phyloP scores from a whole-genome alignment of 2,329 filamentous ascomycete species.

The Monosporascus sp. region DNA sequence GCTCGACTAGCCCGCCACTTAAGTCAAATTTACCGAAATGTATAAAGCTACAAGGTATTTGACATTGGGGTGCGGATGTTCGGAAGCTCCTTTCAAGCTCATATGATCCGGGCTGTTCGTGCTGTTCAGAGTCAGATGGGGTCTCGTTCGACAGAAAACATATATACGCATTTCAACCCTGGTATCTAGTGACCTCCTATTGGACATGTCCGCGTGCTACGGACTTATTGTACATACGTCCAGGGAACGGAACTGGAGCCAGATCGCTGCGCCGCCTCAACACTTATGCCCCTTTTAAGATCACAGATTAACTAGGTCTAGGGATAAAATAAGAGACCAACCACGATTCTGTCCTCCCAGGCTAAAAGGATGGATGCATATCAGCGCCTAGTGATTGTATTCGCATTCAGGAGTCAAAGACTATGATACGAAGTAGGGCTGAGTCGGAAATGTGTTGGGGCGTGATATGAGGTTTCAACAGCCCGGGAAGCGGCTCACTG shows the following conservation, averaged over 20 bases:
- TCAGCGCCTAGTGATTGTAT: background rate
- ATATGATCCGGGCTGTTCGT: too few species aligned
- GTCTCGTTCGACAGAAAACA: background rate
- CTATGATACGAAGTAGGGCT: background rate
- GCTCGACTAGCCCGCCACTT: too few species aligned
- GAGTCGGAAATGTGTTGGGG: background rate
- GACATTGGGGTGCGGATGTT: too few species aligned
- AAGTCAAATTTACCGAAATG: too few species aligned
- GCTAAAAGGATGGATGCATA: slow-evolving; percentile 33
- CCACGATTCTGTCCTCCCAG: slow-evolving; percentile 36
- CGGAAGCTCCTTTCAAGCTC: too few species aligned
- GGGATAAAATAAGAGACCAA: slow-evolving; percentile 25
- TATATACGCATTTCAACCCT: slow-evolving; percentile 2
- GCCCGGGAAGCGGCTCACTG: background rate
- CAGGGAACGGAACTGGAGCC: background rate
- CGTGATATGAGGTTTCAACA: background rate
- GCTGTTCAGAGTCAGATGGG: background rate
- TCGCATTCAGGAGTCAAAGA: background rate
- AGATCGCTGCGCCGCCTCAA: background rate
- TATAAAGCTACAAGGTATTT: too few species aligned
- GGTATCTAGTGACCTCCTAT: background rate
- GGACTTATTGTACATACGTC: too few species aligned
- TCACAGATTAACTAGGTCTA: slow-evolving; percentile 31
- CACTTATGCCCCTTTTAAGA: slow-evolving; percentile 16
- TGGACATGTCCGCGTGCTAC: background rate